A percentile compares a stretch with the other conserved stretches of the same genome.
These are phyloP conservation scores for Drosera spatulata DNA, from an alignment of 179 eudicot species.

Conservation along the genomic window DNA sequence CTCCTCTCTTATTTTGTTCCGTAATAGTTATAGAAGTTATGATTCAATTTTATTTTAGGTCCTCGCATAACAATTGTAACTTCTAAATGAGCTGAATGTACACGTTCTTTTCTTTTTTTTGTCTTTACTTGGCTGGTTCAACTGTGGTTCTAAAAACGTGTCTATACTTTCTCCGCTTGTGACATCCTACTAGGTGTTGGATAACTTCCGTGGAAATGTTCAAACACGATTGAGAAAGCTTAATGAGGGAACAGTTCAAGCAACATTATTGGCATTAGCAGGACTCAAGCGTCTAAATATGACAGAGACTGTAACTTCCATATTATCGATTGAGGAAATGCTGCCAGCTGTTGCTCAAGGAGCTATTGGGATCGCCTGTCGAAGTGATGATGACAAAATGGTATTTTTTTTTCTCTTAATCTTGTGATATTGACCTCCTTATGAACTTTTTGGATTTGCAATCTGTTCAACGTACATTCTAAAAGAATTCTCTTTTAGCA, in stretches of 20 bases:
- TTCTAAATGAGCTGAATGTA: no score
- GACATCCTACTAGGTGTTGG: conserved; percentile 43
- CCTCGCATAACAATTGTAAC: no score
- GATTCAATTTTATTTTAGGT: no score
- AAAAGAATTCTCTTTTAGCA: neutral
- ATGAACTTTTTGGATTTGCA: neutral
- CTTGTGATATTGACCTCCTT: neutral
- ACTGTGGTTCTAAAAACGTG: neutral
- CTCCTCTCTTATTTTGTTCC: no score
- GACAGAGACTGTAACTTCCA: conserved; percentile 76
- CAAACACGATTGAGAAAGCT: conserved; percentile 80
- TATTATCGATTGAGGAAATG: conserved; percentile 86
- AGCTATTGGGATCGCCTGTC: conserved; percentile 94
- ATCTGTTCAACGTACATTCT: neutral
- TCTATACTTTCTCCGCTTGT: neutral
- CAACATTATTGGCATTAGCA: conserved; percentile 84
- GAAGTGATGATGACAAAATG: conserved; percentile 74
- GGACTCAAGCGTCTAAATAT: conserved; percentile 79
- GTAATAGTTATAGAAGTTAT: no score
- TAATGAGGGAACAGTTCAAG: conserved; percentile 72
- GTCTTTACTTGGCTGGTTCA: neutral
- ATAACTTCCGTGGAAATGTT: conserved; percentile 91
- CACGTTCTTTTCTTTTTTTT: neutral
- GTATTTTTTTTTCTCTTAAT: conserved; percentile 20
- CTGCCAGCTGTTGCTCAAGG: conserved; percentile 99